Base-by-base conservation (phyloP, 176 grass and related monocot genomes). In the Leersia perrieri region DNA sequence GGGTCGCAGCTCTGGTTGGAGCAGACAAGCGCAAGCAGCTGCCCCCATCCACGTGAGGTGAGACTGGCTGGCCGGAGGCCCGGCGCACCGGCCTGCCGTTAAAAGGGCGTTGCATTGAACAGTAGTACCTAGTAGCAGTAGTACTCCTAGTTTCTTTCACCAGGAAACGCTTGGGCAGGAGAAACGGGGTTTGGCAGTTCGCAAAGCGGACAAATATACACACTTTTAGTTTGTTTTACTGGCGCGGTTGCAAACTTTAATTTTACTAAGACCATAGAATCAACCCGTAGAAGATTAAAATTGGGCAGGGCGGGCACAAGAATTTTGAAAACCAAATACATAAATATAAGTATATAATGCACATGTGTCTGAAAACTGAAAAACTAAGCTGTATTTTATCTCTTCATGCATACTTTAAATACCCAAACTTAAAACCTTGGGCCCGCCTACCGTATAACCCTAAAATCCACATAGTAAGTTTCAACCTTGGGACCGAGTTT, bases 131-230 rank as follows among this genome's bases (percentile, higher is more conserved):
- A 51, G 16, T 20, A 51, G 16, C 5, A 20, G 47, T 20, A 5
- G 15, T 10, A 5, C 16, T 51, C 4, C 16, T 35, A 63, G 20
- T 76, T 67, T 75, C 47, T 41, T 83, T 34, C 82, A 63, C 65
- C 74, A 70, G 74, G 23, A 77, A 67, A 70, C 33, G 45, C 44
- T 51, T 42, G 34, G 38, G 41, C 40, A 49, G 39, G 41, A 44
- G 70, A 13, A 78, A 79, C 65, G 77, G 12, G 45, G 8, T 7
- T 75, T 67, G 62, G 81, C 81, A 0, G 16, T 27, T 70, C 23
- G 66, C 16, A n/a, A 58, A 20, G 16, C 15, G 36, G 14, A 16
- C 20, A 62, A 8, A 5, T 10, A 2, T 23, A 25, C 6, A 11
- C n/a, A 38, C 16, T 3, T 7, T 9, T 14, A n/a, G n/a, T n/a